These are phyloP conservation scores for Colletotrichum destructivum DNA, from an alignment of 2,329 filamentous ascomycete species.

Conservation along the genomic window DNA sequence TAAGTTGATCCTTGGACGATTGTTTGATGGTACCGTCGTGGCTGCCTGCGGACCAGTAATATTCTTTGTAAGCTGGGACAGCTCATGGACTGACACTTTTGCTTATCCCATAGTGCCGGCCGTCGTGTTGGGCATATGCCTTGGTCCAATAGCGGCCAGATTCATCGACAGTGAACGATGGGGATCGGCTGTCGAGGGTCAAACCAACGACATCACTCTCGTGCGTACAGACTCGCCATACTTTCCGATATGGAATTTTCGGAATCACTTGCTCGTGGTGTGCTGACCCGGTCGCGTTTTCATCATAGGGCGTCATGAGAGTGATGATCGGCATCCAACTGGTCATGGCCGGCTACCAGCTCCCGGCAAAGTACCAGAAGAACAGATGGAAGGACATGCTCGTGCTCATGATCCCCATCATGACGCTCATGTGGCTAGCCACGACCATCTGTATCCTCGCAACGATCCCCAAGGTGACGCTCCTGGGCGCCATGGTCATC, in stretches of 20 bases:
- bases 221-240: constrained; percentile 43
- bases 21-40: too few species aligned
- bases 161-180: constrained; percentile 63
- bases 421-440: constrained; percentile 74
- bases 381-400: constrained; percentile 67
- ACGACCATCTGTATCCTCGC: constrained; percentile 70
- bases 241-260: background rate
- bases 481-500: constrained; percentile 70
- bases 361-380: constrained; percentile 69
- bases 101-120: constrained; percentile 62
- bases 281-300: constrained; percentile 1
- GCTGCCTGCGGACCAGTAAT: background rate
- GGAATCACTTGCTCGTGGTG: background rate
- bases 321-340: constrained; percentile 75
- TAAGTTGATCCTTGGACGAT: constrained; percentile 49
- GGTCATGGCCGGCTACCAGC: constrained; percentile 74
- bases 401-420: constrained; percentile 70
- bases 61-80: background rate
- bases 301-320: constrained; percentile 62
- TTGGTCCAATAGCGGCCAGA: constrained; percentile 69
- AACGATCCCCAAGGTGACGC: constrained; percentile 67
- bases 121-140: constrained; percentile 65
- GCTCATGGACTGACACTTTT: constrained; percentile 11
- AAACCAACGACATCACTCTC: constrained; percentile 57
- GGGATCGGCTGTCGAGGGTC: constrained; percentile 53